Percentiles rank a stretch among this genome's conserved stretches.
phyloP scores from a whole-genome alignment of 2,329 filamentous ascomycete species.

The Diaporthe longicolla region DNA sequence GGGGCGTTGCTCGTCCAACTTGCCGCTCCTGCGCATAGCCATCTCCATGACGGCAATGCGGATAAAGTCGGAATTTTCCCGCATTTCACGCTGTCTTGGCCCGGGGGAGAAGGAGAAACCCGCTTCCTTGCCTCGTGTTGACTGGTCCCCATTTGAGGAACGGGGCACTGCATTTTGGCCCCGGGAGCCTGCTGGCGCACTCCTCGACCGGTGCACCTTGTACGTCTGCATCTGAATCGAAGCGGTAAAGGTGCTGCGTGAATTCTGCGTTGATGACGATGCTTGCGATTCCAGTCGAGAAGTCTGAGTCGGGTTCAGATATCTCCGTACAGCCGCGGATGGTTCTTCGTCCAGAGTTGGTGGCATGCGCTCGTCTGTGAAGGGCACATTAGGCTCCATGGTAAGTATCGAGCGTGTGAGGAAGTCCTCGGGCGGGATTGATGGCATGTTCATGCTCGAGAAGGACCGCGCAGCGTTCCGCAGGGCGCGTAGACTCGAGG shows the following conservation, averaged over 20 bases:
- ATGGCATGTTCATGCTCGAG: slow-evolving; percentile 73
- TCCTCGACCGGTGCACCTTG: slow-evolving; percentile 68
- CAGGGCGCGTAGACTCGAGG: slow-evolving; percentile 75
- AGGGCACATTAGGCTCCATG: slow-evolving; percentile 76
- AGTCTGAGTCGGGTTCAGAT: slow-evolving; percentile 74
- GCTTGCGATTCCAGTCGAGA: slow-evolving; percentile 59
- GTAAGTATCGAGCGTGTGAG: slow-evolving; percentile 77
- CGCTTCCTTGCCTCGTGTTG: slow-evolving; percentile 48
- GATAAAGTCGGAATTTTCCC: slow-evolving; percentile 80
- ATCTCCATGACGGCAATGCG: slow-evolving; percentile 80
- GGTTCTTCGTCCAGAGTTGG: slow-evolving; percentile 74
- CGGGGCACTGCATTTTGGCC: slow-evolving; percentile 45
- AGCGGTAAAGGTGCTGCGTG: slow-evolving; percentile 66
- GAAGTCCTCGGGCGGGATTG: slow-evolving; percentile 76
- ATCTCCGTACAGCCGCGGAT: slow-evolving; percentile 75
- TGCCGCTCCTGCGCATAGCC: slow-evolving; percentile 77
- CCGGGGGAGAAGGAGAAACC: slow-evolving; percentile 58
- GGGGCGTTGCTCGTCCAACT: slow-evolving; percentile 75
- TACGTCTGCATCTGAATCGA: slow-evolving; percentile 82
- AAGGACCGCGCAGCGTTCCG: slow-evolving; percentile 75
- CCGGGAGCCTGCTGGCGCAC: slow-evolving; percentile 48
- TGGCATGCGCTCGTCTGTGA: slow-evolving; percentile 76
- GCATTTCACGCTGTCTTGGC: slow-evolving; percentile 75
- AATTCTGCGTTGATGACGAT: slow-evolving; percentile 43
- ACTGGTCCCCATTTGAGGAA: slow-evolving; percentile 41